phyloP scores from a whole-genome alignment of 208 protist species.

The Trypanosoma melophagium region DNA sequence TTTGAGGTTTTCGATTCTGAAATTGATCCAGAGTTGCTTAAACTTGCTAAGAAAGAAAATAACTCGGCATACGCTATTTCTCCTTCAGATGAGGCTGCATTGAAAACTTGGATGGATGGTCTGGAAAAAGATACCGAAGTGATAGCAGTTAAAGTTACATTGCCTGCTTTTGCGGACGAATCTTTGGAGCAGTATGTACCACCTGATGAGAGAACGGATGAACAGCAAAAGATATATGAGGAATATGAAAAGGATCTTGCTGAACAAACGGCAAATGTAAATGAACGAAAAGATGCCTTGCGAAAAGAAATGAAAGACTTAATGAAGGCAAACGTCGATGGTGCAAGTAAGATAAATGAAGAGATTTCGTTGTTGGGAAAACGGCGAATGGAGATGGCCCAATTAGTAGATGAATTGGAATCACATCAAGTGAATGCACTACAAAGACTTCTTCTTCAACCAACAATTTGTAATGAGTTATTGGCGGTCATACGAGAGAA shows the following conservation, averaged over 20 bases:
- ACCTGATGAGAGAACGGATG: slow-evolving; percentile 81
- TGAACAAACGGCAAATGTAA: slow-evolving; percentile 65
- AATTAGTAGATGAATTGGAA: slow-evolving; percentile 68
- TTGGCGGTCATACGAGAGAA: slow-evolving; percentile 25
- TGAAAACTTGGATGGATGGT: slow-evolving; percentile 90
- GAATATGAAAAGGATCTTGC: slow-evolving; percentile 82
- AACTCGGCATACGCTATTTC: slow-evolving; percentile 32
- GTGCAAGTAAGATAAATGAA: slow-evolving; percentile 50
- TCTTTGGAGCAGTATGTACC: slow-evolving; percentile 69
- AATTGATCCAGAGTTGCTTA: slow-evolving; percentile 56
- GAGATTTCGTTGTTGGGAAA: slow-evolving; percentile 42
- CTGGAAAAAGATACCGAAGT: slow-evolving; percentile 84
- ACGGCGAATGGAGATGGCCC: slow-evolving; percentile 38
- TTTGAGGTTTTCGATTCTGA: slow-evolving; percentile 81
- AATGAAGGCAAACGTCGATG: slow-evolving; percentile 49
- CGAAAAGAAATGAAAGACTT: slow-evolving; percentile 60
- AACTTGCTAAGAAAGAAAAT: slow-evolving; percentile 37
- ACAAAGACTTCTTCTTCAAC: slow-evolving; percentile 48
- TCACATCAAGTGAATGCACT: slow-evolving; percentile 71
- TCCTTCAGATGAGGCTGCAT: slow-evolving; percentile 66
- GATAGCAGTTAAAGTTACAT: slow-evolving; percentile 51
- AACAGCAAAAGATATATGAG: slow-evolving; percentile 65
- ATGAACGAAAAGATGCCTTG: slow-evolving; percentile 61
- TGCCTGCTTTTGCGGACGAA: slow-evolving; percentile 77
- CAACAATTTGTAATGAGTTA: slow-evolving; percentile 33